Evolutionary conservation across 108 stramenopile species (phyloP).

Genomic region (Cyclotella sp.): DNA sequence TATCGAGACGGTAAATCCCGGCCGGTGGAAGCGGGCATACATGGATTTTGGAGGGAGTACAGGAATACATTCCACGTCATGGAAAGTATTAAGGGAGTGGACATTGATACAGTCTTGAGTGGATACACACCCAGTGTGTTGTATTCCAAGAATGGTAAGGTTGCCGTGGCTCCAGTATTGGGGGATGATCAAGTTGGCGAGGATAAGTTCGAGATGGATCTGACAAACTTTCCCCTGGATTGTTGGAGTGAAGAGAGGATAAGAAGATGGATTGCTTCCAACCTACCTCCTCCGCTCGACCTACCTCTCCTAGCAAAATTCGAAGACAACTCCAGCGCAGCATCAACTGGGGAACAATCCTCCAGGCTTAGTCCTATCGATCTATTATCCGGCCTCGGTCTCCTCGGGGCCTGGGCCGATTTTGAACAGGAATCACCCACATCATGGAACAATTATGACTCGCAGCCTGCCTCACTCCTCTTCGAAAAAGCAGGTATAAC

Average conservation of each 20-base stretch:
- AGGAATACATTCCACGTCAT: constrained; percentile 81
- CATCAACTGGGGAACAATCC: background rate
- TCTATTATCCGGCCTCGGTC: constrained; percentile 67
- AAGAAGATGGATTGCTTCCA: constrained; percentile 49
- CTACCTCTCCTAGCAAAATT: constrained; percentile 77
- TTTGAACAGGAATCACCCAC: constrained; percentile 77
- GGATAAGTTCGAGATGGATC: background rate
- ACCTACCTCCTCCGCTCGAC: constrained; percentile 79
- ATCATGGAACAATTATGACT: constrained; percentile 76
- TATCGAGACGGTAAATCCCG: constrained; percentile 52
- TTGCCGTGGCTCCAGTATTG: constrained; percentile 81
- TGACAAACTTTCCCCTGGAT: background rate
- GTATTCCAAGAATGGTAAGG: constrained; percentile 69
- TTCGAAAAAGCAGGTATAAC: constrained; percentile 75
- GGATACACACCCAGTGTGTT: constrained; percentile 73
- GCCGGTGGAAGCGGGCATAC: constrained; percentile 88
- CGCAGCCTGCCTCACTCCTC: constrained; percentile 69
- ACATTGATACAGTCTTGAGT: constrained; percentile 73
- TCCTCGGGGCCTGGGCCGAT: constrained; percentile 77
- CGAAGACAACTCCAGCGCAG: constrained; percentile 28
- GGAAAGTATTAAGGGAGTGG: constrained; percentile 61
- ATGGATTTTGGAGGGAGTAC: constrained; percentile 91
- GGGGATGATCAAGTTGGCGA: constrained; percentile 28
- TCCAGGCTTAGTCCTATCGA: constrained; percentile 46
- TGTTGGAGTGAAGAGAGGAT: constrained; percentile 24